These are phyloP conservation scores for Suhomyces tanzawaensis DNA, from an alignment of 805 yeast genomes.

Conservation along the genomic window DNA sequence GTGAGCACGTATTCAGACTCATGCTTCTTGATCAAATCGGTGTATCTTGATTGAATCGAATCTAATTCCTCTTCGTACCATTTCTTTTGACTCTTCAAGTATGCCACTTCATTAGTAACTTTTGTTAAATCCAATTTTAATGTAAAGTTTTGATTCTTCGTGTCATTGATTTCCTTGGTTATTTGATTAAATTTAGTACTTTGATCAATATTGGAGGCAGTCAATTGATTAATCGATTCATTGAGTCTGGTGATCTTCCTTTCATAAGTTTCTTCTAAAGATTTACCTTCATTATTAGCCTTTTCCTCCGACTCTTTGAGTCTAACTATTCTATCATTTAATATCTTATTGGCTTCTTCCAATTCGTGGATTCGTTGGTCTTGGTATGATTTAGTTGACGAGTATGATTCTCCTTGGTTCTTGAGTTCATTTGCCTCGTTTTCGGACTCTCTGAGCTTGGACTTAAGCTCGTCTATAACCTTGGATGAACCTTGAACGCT, in stretches of 20 bases:
- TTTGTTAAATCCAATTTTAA: slow-evolving; percentile 36
- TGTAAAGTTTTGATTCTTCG: slow-evolving; percentile 35
- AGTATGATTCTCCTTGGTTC: slow-evolving; percentile 1
- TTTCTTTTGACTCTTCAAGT: slow-evolving; percentile 32
- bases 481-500: slow-evolving; percentile 20
- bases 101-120: slow-evolving; percentile 31
- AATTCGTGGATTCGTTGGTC: slow-evolving; percentile 9
- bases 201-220: slow-evolving; percentile 35
- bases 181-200: slow-evolving; percentile 34
- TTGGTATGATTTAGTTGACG: background rate
- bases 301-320: slow-evolving; percentile 7
- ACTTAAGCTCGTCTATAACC: slow-evolving; percentile 23
- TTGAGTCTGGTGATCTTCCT: slow-evolving; percentile 26
- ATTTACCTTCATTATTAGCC: slow-evolving; percentile 1
- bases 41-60: slow-evolving; percentile 32
- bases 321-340: slow-evolving; percentile 5
- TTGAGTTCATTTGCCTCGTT: slow-evolving; percentile 7
- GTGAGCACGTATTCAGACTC: slow-evolving; percentile 34
- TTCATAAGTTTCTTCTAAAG: slow-evolving; percentile 14
- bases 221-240: slow-evolving; percentile 26
- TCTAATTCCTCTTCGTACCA: slow-evolving; percentile 43
- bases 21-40: slow-evolving; percentile 37
- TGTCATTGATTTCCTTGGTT: slow-evolving; percentile 35
- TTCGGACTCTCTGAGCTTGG: slow-evolving; percentile 14
- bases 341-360: slow-evolving; percentile 8